Evolutionary conservation across 2,329 filamentous ascomycete genomes (phyloP).

Genomic region (Aspergillus nomiae): DNA sequence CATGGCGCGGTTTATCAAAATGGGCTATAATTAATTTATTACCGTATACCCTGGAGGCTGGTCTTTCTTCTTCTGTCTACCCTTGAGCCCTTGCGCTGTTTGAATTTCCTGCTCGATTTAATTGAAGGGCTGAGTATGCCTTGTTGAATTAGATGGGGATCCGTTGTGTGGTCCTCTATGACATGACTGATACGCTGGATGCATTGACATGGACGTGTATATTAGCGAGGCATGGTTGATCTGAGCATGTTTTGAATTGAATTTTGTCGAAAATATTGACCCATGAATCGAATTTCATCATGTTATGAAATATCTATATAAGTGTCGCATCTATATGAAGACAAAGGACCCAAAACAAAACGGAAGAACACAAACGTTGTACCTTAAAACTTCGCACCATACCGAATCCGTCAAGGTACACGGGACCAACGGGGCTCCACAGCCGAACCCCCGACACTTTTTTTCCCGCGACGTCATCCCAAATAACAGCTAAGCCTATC

Average conservation of each 20-base stretch:
- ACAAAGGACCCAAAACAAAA: background rate
- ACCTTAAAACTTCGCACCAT: background rate
- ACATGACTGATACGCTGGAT: background rate
- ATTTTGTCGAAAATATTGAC: background rate
- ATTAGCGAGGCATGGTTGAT: constrained; percentile 1
- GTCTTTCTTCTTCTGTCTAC: constrained; percentile 6
- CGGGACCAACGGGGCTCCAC: background rate
- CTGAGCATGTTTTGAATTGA: background rate
- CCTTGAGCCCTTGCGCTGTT: constrained; percentile 4
- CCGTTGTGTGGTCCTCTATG: background rate
- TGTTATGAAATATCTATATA: background rate
- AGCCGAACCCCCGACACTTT: background rate
- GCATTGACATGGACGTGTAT: constrained; percentile 2
- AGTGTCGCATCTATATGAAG: background rate
- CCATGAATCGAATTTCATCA: background rate
- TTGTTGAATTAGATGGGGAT: background rate
- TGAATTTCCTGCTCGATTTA: background rate
- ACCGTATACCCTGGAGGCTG: constrained; percentile 1
- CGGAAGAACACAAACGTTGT: background rate
- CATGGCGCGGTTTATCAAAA: constrained; percentile 16
- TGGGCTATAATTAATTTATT: background rate
- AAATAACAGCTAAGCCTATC: background rate
- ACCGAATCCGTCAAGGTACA: background rate
- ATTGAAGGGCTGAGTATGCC: background rate
- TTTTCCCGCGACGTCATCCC: background rate